Conservation (phyloP, 441 rosid species). For the Populus trichocarpa region DNA sequence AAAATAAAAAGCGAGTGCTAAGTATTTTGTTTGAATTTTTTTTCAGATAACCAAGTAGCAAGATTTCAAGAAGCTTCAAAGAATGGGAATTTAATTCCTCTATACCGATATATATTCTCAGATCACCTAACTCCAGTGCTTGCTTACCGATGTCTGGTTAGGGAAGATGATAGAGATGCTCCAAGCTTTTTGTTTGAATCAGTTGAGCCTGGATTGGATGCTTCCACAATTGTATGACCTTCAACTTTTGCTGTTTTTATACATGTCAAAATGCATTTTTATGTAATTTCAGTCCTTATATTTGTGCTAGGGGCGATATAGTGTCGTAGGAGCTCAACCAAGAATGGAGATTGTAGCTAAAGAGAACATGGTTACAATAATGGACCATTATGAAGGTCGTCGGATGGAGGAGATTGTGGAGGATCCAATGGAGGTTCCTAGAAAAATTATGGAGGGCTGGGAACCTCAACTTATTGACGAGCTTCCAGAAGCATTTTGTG, state of each 20-base stretch:
- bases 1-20: not conserved
- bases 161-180: slow-evolving; percentile 95
- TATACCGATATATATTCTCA: slow-evolving; percentile 65
- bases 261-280: not conserved
- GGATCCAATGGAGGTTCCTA: slow-evolving; percentile 87
- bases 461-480: slow-evolving; percentile 73
- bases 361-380: slow-evolving; percentile 71
- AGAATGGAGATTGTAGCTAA: slow-evolving; percentile 81
- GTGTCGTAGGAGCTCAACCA: slow-evolving; percentile 92
- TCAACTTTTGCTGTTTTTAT: slow-evolving; percentile 2
- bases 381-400: slow-evolving; percentile 67
- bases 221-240: slow-evolving; percentile 55
- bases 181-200: slow-evolving; percentile 95
- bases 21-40: not conserved
- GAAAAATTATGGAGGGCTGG: slow-evolving; percentile 80
- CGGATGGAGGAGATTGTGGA: slow-evolving; percentile 73
- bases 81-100: slow-evolving; percentile 74
- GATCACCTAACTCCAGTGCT: slow-evolving; percentile 92
- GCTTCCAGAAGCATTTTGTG: slow-evolving; percentile 86
- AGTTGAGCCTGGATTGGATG: slow-evolving; percentile 71
- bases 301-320: slow-evolving; percentile 67
- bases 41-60: slow-evolving; percentile 45
- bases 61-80: slow-evolving; percentile 67
- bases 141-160: slow-evolving; percentile 83
- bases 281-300: not conserved